These are phyloP conservation scores for Platanthera guangdongensis DNA, from an alignment of 106 monocot species.

Conservation along the genomic window DNA sequence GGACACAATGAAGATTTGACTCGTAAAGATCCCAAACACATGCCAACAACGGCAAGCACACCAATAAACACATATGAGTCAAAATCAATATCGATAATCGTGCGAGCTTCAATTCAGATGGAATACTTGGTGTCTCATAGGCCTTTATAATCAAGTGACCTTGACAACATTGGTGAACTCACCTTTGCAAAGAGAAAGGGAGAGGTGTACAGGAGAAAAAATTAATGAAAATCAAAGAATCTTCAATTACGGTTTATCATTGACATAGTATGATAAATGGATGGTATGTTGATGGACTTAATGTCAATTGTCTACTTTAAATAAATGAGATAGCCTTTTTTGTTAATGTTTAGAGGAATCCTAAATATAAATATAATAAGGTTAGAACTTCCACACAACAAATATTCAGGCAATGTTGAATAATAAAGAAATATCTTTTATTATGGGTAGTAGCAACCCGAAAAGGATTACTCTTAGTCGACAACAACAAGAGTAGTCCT, in stretches of 20 bases:
- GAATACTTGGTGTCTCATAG: no score
- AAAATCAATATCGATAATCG: background rate
- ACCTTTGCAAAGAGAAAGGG: no score
- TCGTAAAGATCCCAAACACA: background rate
- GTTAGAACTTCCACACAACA: background rate
- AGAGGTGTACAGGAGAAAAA: background rate
- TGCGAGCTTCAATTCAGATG: background rate
- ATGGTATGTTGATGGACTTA: background rate
- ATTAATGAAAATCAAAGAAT: background rate
- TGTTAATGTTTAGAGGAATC: background rate
- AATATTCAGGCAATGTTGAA: background rate
- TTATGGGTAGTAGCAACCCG: background rate
- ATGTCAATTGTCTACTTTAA: background rate
- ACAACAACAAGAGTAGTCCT: no score
- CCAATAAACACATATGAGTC: background rate
- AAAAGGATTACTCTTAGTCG: no score
- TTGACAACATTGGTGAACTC: background rate
- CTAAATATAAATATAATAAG: background rate
- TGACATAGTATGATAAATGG: background rate
- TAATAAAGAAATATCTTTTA: background rate
- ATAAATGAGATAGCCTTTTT: background rate
- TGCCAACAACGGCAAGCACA: background rate
- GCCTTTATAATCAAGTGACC: background rate
- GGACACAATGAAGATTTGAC: background rate
- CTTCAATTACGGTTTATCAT: background rate